A percentile compares a stretch with the other conserved stretches of the same genome.
phyloP scores from a whole-genome alignment of 495 filamentous ascomycete species.

The Xylaria acuta region DNA sequence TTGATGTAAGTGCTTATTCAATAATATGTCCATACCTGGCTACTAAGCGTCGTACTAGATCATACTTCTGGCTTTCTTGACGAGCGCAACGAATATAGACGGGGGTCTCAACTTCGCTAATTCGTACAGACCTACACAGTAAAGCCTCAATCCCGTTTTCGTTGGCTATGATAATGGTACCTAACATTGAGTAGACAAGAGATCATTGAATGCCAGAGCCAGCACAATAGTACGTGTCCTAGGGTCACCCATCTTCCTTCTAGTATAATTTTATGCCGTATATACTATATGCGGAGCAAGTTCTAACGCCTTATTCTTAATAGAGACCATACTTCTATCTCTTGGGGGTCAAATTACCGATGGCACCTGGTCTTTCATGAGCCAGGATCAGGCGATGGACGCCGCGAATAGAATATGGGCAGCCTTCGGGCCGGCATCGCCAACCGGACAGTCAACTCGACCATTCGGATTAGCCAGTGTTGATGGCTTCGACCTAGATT shows the following conservation, averaged over 20 bases:
- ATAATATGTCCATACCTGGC: background rate
- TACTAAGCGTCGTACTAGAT: constrained; percentile 53
- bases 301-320: background rate
- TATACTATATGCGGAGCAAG: background rate
- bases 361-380: constrained; percentile 54
- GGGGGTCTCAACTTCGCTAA: constrained; percentile 6
- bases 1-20: background rate
- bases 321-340: constrained; percentile 64
- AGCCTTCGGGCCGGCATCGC: constrained; percentile 60
- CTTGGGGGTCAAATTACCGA: constrained; percentile 60
- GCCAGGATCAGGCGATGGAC: constrained; percentile 52
- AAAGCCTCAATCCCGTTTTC: background rate
- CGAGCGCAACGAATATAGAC: background rate
- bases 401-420: constrained; percentile 68
- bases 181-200: constrained; percentile 42
- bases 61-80: constrained; percentile 60
- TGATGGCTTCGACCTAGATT: constrained; percentile 65
- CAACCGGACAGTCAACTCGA: constrained; percentile 35
- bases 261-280: background rate
- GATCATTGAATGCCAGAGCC: constrained; percentile 63
- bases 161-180: background rate
- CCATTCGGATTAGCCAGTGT: constrained; percentile 61
- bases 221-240: constrained; percentile 47
- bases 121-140: constrained; percentile 4
- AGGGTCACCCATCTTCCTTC: background rate